These are phyloP conservation scores for Trametes polyzona DNA, from an alignment of 1,284 basidiomycete species.

Conservation along the genomic window DNA sequence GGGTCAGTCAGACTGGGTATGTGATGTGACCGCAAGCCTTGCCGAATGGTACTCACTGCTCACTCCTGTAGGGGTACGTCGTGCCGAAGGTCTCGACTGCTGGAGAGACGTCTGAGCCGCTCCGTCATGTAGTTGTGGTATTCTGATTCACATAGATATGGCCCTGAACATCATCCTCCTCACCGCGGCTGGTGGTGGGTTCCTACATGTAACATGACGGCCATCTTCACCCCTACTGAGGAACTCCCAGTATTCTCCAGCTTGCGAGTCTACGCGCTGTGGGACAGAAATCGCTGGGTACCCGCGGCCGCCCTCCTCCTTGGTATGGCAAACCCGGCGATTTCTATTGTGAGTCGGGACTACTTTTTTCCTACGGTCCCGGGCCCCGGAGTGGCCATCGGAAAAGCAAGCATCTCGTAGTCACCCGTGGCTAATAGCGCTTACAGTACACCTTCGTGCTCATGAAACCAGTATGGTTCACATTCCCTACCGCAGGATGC, in stretches of 20 bases:
- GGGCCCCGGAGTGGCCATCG: too few species aligned
- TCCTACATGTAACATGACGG: too few species aligned
- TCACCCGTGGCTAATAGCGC: not conserved
- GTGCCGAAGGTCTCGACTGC: not conserved
- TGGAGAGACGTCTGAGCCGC: too few species aligned
- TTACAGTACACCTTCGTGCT: not conserved
- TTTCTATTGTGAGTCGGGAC: slow-evolving; percentile 2
- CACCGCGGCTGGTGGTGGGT: slow-evolving; percentile 6
- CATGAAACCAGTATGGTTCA: not conserved
- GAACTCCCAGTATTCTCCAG: slow-evolving; percentile 12
- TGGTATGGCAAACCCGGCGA: slow-evolving; percentile 11
- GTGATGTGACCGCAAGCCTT: too few species aligned
- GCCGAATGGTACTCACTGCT: too few species aligned
- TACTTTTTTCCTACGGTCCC: too few species aligned
- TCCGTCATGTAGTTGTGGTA: slow-evolving; percentile 1
- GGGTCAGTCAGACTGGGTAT: not conserved
- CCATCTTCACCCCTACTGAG: too few species aligned
- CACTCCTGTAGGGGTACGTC: too few species aligned
- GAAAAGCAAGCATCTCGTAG: too few species aligned
- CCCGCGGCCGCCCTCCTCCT: not conserved
- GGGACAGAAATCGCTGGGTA: not conserved
- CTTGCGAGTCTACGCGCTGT: slow-evolving; percentile 11
- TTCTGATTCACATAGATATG: slow-evolving; percentile 5
- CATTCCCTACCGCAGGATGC: not conserved
- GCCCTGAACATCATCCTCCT: slow-evolving; percentile 5